Evolutionary conservation across 2,329 filamentous ascomycete genomes (phyloP), one percentile per base, ranked within the genome.

Genomic region (Stachybotrys elegans): DNA sequence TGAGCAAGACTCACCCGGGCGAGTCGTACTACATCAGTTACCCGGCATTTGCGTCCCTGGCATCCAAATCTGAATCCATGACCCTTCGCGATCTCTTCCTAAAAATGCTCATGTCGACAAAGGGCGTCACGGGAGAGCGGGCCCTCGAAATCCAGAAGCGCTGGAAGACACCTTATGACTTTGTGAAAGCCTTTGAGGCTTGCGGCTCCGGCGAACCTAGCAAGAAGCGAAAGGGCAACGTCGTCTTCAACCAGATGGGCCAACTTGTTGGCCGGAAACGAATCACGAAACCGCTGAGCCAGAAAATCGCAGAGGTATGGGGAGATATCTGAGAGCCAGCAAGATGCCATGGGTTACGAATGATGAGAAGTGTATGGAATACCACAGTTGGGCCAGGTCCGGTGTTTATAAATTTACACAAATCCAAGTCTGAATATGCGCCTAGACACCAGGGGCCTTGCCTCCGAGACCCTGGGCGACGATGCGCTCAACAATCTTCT

Each of bases 31-130:
- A 83, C 54, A 76, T 89, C 47, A 87, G 76, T 11, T 90, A 89
- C 53, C 67, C 75, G 0, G 83, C 83, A 0, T 91, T 92, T 58
- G 79, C 83, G 0, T 81, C 81, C 1, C 66, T 92, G 36, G 81
- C 81, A 1, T 87, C 83, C 8, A 93, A 93, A 61, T 88, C 84
- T 0, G 84, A 87, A 42, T 77, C 77, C 46, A 77, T 89, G 53
- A 87, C 86, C 0, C 67, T 92, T 9, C 73, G 85, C 44, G 88
- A 93, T 54, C 63, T 91, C 0, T 92, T 80, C 53, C 67, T 93
- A 21, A 91, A 91, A 63, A 92, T 93, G 86, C 73, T 93, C 39
- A 90, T 93, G 86, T 88, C 84, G 50, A 88, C 79, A 2, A 77
- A 77, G 43, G 85, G 86, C 2, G 71, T 93, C 12, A 87, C 84